These are phyloP conservation scores for Pseudozyma tsukubaensis DNA, from an alignment of 1,284 basidiomycete species.

Conservation along the genomic window DNA sequence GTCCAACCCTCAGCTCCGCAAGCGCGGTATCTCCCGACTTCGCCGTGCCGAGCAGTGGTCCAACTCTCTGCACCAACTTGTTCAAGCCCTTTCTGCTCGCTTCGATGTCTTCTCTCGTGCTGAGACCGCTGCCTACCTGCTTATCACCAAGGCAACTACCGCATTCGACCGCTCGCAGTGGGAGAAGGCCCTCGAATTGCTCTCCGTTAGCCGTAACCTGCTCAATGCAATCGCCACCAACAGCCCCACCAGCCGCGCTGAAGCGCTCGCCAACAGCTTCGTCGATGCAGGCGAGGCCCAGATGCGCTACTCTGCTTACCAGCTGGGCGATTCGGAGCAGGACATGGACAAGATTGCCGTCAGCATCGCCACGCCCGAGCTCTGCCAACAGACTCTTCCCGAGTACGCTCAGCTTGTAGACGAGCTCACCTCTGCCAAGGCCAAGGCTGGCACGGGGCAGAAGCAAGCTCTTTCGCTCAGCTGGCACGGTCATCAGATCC, in stretches of 20 bases:
- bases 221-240: slow-evolving; percentile 78
- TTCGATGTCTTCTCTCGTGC: slow-evolving; percentile 54
- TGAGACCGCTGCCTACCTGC: slow-evolving; percentile 73
- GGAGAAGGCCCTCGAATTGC: slow-evolving; percentile 81
- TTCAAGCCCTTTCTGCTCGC: slow-evolving; percentile 73
- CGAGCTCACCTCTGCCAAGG: slow-evolving; percentile 69
- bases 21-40: slow-evolving; percentile 82
- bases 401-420: slow-evolving; percentile 75
- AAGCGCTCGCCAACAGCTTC: slow-evolving; percentile 86
- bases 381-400: slow-evolving; percentile 76
- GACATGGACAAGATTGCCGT: slow-evolving; percentile 86
- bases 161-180: slow-evolving; percentile 73
- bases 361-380: slow-evolving; percentile 73
- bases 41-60: slow-evolving; percentile 87
- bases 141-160: slow-evolving; percentile 73
- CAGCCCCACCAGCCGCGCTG: slow-evolving; percentile 83
- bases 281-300: slow-evolving; percentile 89
- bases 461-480: slow-evolving; percentile 74
- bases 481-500: slow-evolving; percentile 87
- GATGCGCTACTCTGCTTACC: slow-evolving; percentile 91
- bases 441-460: slow-evolving; percentile 62
- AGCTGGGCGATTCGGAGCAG: slow-evolving; percentile 75
- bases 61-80: slow-evolving; percentile 80
- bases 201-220: slow-evolving; percentile 81
- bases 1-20: slow-evolving; percentile 75